Percentiles rank a stretch among this genome's conserved stretches.
phyloP scores from a whole-genome alignment of 176 grass and related monocot genomes.

The bread wheat (Triticum aestivum) region IWGSC_CS_RefSeq_v2.1 NC_057808.1:68864329-68864828 shows the following conservation, averaged over 20 bases:
- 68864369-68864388: background rate
- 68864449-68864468: slow-evolving; percentile 74
- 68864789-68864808: background rate
- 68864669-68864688: slow-evolving; percentile 11
- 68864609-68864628: background rate
- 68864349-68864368: background rate
- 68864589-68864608: slow-evolving; percentile 57
- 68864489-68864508: slow-evolving; percentile 59
- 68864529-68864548: slow-evolving; percentile 82
- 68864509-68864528: slow-evolving; percentile 65
- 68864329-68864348: background rate
- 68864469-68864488: slow-evolving; percentile 48
- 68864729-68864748: slow-evolving; percentile 53
- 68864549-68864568: slow-evolving; percentile 79
- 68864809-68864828: background rate
- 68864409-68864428: slow-evolving; percentile 67
- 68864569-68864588: slow-evolving; percentile 60
- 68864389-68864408: slow-evolving; percentile 81
- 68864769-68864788: slow-evolving; percentile 41
- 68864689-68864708: slow-evolving; percentile 58
- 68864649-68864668: background rate
- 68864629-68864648: background rate
- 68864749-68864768: slow-evolving; percentile 76
- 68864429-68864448: slow-evolving; percentile 63
- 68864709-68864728: slow-evolving; percentile 57